Evolutionary conservation across 352 stramenopile genomes (phyloP).

Genomic region (Globisporangium recalcitrans): DNA sequence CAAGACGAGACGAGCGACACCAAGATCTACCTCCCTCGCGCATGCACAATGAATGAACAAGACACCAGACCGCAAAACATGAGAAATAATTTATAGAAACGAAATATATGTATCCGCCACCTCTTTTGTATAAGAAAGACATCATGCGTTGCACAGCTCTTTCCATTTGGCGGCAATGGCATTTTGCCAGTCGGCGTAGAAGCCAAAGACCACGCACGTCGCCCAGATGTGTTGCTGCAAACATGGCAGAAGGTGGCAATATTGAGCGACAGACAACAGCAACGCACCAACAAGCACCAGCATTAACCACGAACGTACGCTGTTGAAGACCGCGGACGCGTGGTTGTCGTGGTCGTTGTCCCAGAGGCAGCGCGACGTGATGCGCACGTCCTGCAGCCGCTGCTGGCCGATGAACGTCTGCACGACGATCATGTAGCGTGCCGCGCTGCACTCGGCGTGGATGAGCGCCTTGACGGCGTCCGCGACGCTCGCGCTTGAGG

Average conservation of each 20-base stretch:
- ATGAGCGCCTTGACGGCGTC: slow-evolving; percentile 62
- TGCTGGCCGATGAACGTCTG: slow-evolving; percentile 93
- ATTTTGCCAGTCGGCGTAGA: slow-evolving; percentile 89
- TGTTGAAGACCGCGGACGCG: slow-evolving; percentile 82
- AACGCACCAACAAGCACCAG: neutral
- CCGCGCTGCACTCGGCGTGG: slow-evolving; percentile 61
- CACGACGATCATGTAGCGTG: slow-evolving; percentile 92
- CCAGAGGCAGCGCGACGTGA: slow-evolving; percentile 92
- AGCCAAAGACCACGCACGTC: slow-evolving; percentile 86
- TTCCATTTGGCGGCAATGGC: no score
- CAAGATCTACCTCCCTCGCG: neutral
- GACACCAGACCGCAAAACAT: slow-evolving; percentile 1
- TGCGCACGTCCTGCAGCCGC: slow-evolving; percentile 90
- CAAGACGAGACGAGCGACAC: neutral
- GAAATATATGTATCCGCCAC: slow-evolving; percentile 19
- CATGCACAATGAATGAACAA: slow-evolving; percentile 7
- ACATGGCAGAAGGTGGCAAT: neutral
- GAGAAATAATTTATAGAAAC: slow-evolving; percentile 57
- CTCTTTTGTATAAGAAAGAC: slow-evolving; percentile 4
- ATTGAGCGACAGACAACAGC: neutral
- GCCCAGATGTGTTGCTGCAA: slow-evolving; percentile 82
- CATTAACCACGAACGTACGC: slow-evolving; percentile 33
- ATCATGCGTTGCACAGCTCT: no score
- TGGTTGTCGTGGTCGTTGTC: slow-evolving; percentile 94
- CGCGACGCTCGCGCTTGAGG: slow-evolving; percentile 53